phyloP scores from a whole-genome alignment of 2,329 filamentous ascomycete genomes.

The Diaporthe capsici region DNA sequence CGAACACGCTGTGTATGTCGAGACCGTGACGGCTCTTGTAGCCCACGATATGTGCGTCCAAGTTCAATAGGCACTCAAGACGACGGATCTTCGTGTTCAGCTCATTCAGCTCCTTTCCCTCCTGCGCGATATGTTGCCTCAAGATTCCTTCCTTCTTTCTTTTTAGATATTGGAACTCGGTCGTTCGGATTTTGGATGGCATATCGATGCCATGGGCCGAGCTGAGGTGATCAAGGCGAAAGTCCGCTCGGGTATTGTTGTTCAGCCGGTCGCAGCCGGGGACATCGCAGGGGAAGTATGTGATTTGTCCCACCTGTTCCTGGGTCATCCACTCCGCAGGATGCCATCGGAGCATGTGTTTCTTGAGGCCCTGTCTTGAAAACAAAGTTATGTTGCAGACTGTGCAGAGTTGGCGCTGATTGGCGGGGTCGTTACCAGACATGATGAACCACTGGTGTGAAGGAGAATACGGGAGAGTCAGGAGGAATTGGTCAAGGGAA shows the following conservation, averaged over 20 bases:
- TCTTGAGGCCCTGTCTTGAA: rapidly evolving
- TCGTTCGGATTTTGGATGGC: too few species aligned
- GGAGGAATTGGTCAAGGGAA: not conserved
- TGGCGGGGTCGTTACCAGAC: not conserved
- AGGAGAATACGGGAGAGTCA: not conserved
- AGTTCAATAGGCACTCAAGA: not conserved
- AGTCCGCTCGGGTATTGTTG: not conserved
- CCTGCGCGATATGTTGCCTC: not conserved
- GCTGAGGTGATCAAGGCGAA: too few species aligned
- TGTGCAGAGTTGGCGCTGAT: not conserved
- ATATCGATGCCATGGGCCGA: too few species aligned
- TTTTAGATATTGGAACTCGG: not conserved
- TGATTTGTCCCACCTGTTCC: too few species aligned
- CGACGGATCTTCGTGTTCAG: not conserved
- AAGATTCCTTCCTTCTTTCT: not conserved
- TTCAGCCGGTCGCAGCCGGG: not conserved
- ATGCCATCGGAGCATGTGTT: not conserved
- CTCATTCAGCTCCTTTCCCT: not conserved
- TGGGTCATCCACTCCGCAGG: not conserved
- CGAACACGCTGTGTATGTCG: rapidly evolving
- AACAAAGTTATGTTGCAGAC: rapidly evolving
- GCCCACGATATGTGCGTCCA: rapidly evolving
- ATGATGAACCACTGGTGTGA: not conserved
- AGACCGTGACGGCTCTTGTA: not conserved
- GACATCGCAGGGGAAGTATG: not conserved